Evolutionary conservation across 2,329 filamentous ascomycete species (phyloP).

Genomic region (Microdochium paspali): DNA sequence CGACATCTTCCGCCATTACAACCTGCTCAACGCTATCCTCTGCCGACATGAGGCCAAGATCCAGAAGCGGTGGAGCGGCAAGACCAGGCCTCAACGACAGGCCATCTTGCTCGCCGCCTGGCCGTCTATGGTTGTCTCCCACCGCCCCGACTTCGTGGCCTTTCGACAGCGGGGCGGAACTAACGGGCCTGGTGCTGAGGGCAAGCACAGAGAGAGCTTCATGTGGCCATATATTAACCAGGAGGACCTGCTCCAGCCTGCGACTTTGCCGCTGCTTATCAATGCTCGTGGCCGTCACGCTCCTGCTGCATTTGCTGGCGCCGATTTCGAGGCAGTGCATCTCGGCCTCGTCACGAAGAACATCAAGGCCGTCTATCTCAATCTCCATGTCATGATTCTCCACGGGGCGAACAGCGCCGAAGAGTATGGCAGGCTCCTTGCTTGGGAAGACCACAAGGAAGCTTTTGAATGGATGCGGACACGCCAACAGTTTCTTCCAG

Average conservation of each 20-base stretch:
- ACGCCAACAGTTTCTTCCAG: conserved; percentile 27
- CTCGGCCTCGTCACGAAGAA: conserved; percentile 15
- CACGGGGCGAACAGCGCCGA: conserved; percentile 13
- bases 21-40: conserved; percentile 1
- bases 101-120: conserved; percentile 3
- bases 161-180: conserved; percentile 13
- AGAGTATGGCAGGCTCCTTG: conserved; percentile 25
- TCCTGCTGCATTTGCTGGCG: conserved; percentile 35
- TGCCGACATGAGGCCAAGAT: conserved; percentile 3
- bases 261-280: conserved; percentile 37
- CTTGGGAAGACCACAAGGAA: conserved; percentile 22
- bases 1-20: background rate
- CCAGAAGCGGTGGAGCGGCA: conserved; percentile 1
- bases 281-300: conserved; percentile 37
- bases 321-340: conserved; percentile 27
- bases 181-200: conserved; percentile 7
- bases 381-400: conserved; percentile 23
- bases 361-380: conserved; percentile 16
- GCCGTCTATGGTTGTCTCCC: conserved; percentile 2
- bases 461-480: conserved; percentile 25
- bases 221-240: conserved; percentile 48
- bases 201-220: conserved; percentile 22
- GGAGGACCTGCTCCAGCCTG: conserved; percentile 38
- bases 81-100: conserved; percentile 2
- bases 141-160: conserved; percentile 21